Base-by-base conservation (phyloP, 495 filamentous ascomycete genomes). In the Trichoderma parareesei region DNA sequence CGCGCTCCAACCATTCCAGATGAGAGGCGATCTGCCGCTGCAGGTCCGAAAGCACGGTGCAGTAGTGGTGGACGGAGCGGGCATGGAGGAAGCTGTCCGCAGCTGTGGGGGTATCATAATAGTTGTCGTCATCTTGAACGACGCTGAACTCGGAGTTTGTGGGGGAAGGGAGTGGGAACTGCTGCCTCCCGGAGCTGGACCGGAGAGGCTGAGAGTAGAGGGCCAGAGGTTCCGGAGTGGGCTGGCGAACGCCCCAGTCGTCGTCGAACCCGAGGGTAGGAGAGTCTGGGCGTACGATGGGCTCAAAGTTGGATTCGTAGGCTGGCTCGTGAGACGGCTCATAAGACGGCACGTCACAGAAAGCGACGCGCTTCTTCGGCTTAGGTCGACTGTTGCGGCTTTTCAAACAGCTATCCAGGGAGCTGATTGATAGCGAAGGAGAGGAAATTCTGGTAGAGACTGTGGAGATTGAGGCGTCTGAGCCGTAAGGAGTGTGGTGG, bases 291-390 rank as follows among this genome's bases (percentile, higher is more conserved):
- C 78, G 77, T 66, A 80, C 72, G 20, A 76, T 70, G 11, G 80
- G 79, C 65, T 80, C 77, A 0, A 71, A 70, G 49, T 72, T 67
- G 35, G 73, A 67, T 3, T 41, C 40, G 40, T 41, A 41, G 6
- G 40, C 6, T 41, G 40, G 6, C 55, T 57, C 33, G 27, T 37
- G 33, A 8, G 27, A 57, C 0, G 53, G 53, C 20, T 57, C 53
- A 16, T 57, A 57, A 6, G 53, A 57, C 11, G 53, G 53, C 27
- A 57, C 53, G 14, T 57, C 53, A 77, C 71, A 81, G 68, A 84
- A 83, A 6, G 81, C 81, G 0, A 84, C 82, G 69, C 80, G 82
- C 72, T 83, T 84, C 66, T 79, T 81, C 5, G 71, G 64, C 16
- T 57, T 57, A 3, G 69, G 64, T 40, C 48, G 37, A 20, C 20